Conservation (phyloP, 768 basidiomycete species). For the Agaricus subrufescens region DNA sequence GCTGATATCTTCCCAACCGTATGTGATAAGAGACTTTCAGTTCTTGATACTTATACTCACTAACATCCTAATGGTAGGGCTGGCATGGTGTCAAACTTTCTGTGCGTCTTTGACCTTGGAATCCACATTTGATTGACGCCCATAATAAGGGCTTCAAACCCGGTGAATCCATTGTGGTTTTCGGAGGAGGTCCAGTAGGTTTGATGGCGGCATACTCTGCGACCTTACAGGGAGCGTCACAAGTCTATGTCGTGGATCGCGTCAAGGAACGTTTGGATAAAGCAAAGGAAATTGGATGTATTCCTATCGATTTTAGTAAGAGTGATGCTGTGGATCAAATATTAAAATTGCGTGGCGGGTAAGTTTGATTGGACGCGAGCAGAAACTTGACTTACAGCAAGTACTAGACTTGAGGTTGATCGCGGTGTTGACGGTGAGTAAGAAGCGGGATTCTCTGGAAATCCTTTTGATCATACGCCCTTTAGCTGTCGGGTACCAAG, state of each 20-base stretch:
- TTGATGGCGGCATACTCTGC: conserved; percentile 59
- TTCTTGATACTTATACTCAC: background rate
- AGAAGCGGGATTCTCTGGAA: background rate
- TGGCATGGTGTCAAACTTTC: conserved; percentile 51
- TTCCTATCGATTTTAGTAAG: conserved; percentile 42
- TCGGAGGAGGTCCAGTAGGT: conserved; percentile 50
- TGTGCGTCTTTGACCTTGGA: conserved; percentile 16
- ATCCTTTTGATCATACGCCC: background rate
- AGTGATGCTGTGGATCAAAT: conserved; percentile 49
- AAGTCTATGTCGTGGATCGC: conserved; percentile 53
- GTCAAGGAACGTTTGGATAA: conserved; percentile 49
- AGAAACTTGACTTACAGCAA: background rate
- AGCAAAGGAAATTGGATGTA: conserved; percentile 47
- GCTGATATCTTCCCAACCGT: conserved; percentile 57
- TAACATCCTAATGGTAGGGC: conserved; percentile 24
- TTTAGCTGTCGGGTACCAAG: conserved; percentile 50
- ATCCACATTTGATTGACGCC: background rate
- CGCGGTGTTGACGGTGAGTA: conserved; percentile 42
- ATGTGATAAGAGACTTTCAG: conserved; percentile 8
- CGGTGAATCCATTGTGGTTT: conserved; percentile 49
- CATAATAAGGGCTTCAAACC: conserved; percentile 34
- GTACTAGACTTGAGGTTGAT: conserved; percentile 38
- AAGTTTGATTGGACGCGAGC: conserved; percentile 11
- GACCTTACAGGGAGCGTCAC: conserved; percentile 43
- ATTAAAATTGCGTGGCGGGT: conserved; percentile 38